Percentiles rank a stretch among this genome's conserved stretches.
phyloP scores from a whole-genome alignment of 202 grass and related monocot species.

The Zizania palustris region DNA sequence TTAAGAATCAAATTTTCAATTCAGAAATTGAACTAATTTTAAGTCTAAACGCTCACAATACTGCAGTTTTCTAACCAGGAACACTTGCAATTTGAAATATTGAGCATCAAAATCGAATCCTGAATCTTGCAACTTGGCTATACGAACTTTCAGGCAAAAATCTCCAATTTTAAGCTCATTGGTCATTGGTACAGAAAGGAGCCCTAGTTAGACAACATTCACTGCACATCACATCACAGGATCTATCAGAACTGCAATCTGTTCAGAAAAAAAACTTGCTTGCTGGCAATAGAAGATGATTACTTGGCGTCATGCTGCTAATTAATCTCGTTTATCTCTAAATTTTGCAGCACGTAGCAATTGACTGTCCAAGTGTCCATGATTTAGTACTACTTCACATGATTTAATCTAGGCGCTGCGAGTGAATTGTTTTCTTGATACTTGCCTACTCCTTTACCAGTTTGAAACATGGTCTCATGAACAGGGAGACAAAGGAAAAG shows the following conservation, averaged over 20 bases:
- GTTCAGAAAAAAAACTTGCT: not conserved
- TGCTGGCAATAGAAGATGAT: not conserved
- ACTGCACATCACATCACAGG: not conserved
- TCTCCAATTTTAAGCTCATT: not conserved
- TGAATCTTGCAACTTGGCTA: not conserved
- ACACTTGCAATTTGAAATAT: not conserved
- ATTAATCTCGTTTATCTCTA: not conserved
- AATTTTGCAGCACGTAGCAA: not conserved
- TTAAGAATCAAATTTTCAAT: not conserved
- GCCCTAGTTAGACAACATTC: too few species aligned
- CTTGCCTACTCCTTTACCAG: not conserved
- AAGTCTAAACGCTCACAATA: not conserved
- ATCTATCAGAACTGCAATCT: not conserved
- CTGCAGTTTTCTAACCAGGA: not conserved
- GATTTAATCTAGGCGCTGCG: not conserved
- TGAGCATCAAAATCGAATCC: not conserved
- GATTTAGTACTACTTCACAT: not conserved
- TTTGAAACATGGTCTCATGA: not conserved
- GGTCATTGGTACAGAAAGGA: not conserved
- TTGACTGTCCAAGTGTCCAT: not conserved
- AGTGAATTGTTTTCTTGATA: not conserved
- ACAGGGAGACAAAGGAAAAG: not conserved
- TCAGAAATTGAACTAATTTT: not conserved
- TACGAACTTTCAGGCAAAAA: not conserved
- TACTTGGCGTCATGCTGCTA: not conserved